These are phyloP conservation scores for Arthrinium phaeospermum DNA, from an alignment of 2,329 filamentous ascomycete genomes.

Conservation along the genomic window DNA sequence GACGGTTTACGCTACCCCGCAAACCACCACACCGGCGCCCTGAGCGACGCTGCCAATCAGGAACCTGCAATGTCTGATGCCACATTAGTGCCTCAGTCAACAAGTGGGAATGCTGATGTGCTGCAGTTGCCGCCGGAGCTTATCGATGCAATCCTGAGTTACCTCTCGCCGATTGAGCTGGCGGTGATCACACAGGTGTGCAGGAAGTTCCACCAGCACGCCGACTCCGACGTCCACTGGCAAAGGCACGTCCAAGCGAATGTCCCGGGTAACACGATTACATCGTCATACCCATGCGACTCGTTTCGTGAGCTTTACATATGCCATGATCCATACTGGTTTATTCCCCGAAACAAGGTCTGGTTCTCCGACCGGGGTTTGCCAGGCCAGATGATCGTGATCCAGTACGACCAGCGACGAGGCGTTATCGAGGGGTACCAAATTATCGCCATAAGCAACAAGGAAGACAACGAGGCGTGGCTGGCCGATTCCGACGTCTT, in stretches of 20 bases:
- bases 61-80: background rate
- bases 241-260: slow-evolving; percentile 70
- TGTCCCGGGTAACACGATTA: slow-evolving; percentile 61
- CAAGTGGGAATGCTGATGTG: background rate
- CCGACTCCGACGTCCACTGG: slow-evolving; percentile 74
- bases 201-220: slow-evolving; percentile 62
- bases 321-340: slow-evolving; percentile 83
- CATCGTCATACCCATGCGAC: slow-evolving; percentile 60
- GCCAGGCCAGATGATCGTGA: slow-evolving; percentile 75
- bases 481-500: slow-evolving; percentile 67
- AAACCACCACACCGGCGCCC: background rate
- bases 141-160: slow-evolving; percentile 71
- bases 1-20: slow-evolving; percentile 23
- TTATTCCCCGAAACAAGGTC: slow-evolving; percentile 77
- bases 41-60: background rate
- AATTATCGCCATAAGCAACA: slow-evolving; percentile 68
- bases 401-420: slow-evolving; percentile 74
- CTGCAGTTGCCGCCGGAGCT: slow-evolving; percentile 75
- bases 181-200: slow-evolving; percentile 65
- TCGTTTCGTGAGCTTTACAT: slow-evolving; percentile 76
- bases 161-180: slow-evolving; percentile 70
- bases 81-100: too few relatives aligned
- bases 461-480: slow-evolving; percentile 67
- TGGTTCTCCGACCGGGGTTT: slow-evolving; percentile 83
- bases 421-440: slow-evolving; percentile 83